These are phyloP conservation scores for Backusella australiensis DNA, from an alignment of 192 early-diverging fungal species.

Conservation along the genomic window DNA sequence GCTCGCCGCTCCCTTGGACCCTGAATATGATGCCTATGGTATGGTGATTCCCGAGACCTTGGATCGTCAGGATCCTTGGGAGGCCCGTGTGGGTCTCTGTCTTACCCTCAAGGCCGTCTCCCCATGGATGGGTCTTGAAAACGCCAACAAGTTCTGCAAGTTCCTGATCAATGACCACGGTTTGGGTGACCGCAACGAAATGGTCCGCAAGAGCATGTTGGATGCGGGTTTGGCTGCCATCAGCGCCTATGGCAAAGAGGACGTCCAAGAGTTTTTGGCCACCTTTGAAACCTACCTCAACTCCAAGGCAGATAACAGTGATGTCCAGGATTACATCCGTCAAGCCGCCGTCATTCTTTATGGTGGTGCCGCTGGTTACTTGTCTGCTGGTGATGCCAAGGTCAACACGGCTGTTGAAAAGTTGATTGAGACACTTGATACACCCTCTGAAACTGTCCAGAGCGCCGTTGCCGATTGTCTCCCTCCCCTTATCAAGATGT, in stretches of 20 bases:
- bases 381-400: slow-evolving; percentile 69
- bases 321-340: slow-evolving; percentile 83
- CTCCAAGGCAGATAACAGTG: slow-evolving; percentile 60
- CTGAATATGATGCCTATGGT: slow-evolving; percentile 89
- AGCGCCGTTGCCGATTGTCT: slow-evolving; percentile 91
- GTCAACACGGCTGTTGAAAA: slow-evolving; percentile 83
- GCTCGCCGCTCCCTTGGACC: slow-evolving; percentile 66
- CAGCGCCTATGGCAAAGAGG: slow-evolving; percentile 64
- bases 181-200: slow-evolving; percentile 78
- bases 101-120: slow-evolving; percentile 68
- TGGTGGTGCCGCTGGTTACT: slow-evolving; percentile 86
- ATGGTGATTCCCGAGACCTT: slow-evolving; percentile 84
- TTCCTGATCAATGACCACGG: slow-evolving; percentile 87
- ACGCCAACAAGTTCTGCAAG: slow-evolving; percentile 52
- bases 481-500: slow-evolving; percentile 83
- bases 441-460: slow-evolving; percentile 95
- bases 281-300: slow-evolving; percentile 79
- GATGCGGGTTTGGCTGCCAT: slow-evolving; percentile 81
- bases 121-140: slow-evolving; percentile 49
- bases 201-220: slow-evolving; percentile 81
- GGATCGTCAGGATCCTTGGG: slow-evolving; percentile 76
- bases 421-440: slow-evolving; percentile 85
- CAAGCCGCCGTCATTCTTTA: slow-evolving; percentile 91
- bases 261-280: slow-evolving; percentile 66
- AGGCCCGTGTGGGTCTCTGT: slow-evolving; percentile 84